These are phyloP conservation scores for Lepiota brunneoincarnata DNA, from an alignment of 768 basidiomycete genomes.

Conservation along the genomic window DNA sequence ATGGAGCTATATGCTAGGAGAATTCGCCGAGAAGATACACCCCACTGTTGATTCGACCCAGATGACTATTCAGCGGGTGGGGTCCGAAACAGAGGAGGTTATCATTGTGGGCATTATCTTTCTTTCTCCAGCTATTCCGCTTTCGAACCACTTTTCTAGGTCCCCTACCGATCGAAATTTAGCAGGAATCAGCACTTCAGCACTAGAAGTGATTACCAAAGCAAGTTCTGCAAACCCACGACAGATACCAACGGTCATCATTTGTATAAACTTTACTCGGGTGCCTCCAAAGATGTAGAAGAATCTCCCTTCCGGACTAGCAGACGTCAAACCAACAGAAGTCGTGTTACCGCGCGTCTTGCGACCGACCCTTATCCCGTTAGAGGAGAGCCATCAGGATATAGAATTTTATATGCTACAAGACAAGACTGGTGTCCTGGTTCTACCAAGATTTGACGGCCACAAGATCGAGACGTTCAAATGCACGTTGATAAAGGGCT, in stretches of 20 bases:
- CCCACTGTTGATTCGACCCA: constrained; percentile 48
- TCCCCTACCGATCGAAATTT: constrained; percentile 59
- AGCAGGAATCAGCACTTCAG: constrained; percentile 12
- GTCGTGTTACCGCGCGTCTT: constrained; percentile 38
- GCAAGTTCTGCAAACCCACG: constrained; percentile 13
- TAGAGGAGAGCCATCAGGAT: constrained; percentile 45
- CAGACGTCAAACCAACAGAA: constrained; percentile 33
- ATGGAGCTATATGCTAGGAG: constrained; percentile 46
- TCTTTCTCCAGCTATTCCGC: not conserved
- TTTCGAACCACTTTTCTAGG: constrained; percentile 24
- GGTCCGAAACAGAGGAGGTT: constrained; percentile 29
- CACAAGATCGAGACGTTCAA: constrained; percentile 27
- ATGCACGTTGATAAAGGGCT: constrained; percentile 42
- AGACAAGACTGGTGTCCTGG: constrained; percentile 50
- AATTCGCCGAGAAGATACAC: constrained; percentile 54
- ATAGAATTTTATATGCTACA: constrained; percentile 55
- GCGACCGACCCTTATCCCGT: constrained; percentile 33
- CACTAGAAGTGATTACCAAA: not conserved
- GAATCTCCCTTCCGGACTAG: constrained; percentile 19
- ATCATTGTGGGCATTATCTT: constrained; percentile 38
- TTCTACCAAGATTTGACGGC: constrained; percentile 49
- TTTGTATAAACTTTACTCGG: constrained; percentile 23
- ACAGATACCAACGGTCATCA: constrained; percentile 47
- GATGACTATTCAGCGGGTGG: constrained; percentile 43
- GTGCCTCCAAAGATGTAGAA: constrained; percentile 26